Conservation (phyloP, 2,329 filamentous ascomycete genomes). For the Septoria petroselini region DNA sequence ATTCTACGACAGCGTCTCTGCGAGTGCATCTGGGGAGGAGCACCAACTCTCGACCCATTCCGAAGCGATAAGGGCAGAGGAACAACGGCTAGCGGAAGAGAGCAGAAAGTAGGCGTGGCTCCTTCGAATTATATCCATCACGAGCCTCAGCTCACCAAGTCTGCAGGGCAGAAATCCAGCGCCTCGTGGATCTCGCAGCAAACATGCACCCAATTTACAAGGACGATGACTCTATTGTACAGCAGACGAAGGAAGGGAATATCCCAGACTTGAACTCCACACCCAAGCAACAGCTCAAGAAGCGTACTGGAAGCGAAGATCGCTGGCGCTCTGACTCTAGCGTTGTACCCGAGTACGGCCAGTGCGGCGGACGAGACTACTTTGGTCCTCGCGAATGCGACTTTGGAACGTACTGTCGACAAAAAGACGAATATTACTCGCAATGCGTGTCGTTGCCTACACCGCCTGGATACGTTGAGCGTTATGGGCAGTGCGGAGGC, state of each 20-base stretch:
- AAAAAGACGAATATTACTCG: constrained; percentile 3
- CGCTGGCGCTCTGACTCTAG: not conserved
- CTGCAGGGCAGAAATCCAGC: too few relatives aligned
- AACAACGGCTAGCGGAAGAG: not conserved
- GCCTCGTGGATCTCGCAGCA: too few relatives aligned
- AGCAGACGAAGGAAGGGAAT: too few relatives aligned
- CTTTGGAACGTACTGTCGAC: not conserved
- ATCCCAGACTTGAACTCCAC: too few relatives aligned
- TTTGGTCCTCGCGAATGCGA: not conserved
- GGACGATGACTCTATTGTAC: too few relatives aligned
- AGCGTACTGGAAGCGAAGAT: too few relatives aligned
- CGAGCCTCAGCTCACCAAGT: too few relatives aligned
- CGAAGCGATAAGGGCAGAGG: not conserved
- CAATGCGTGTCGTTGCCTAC: constrained; percentile 3
- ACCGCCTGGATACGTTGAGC: not conserved
- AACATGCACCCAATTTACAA: too few relatives aligned
- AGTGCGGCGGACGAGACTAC: not conserved
- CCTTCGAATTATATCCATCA: too few relatives aligned
- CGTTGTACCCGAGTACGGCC: not conserved
- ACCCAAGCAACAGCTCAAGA: too few relatives aligned
- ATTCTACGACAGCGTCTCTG: not conserved
- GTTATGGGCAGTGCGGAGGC: constrained; percentile 7
- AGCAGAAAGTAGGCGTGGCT: not conserved
- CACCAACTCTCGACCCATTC: not conserved
- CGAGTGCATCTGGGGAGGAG: not conserved